Evolutionary conservation across 257 asterid species (phyloP).

Genomic region (Solanum pennellii): DNA sequence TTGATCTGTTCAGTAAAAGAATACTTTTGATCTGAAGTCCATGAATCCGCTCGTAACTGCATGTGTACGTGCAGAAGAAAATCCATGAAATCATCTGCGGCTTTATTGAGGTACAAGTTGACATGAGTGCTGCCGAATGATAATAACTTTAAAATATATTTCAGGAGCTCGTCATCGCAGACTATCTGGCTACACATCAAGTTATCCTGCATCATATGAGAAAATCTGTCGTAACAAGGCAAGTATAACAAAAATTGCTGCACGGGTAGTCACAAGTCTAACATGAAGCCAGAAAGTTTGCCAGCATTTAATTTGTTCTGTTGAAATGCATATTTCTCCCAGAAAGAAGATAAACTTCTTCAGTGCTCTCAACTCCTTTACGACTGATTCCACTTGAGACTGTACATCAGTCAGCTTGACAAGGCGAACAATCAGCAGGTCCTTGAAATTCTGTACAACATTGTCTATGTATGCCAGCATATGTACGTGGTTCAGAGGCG

Average conservation of each 20-base stretch:
- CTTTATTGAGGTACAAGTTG: neutral
- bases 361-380: neutral
- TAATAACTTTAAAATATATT: neutral
- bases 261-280: neutral
- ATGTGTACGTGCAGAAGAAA: neutral
- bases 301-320: neutral
- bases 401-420: too few species aligned
- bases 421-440: neutral
- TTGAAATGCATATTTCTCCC: neutral
- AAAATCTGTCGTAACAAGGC: neutral
- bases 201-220: rapidly evolving
- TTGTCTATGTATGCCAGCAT: neutral
- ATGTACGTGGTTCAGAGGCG: neutral
- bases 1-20: neutral
- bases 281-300: neutral
- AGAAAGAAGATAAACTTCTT: neutral
- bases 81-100: neutral
- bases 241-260: neutral
- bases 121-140: neutral
- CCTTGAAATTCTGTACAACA: neutral
- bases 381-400: neutral
- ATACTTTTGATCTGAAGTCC: neutral
- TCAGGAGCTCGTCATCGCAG: neutral
- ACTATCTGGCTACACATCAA: neutral
- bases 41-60: neutral